phyloP scores from a whole-genome alignment of 192 early-diverging fungal genomes.

The Phlyctochytrium bullatum region DNA sequence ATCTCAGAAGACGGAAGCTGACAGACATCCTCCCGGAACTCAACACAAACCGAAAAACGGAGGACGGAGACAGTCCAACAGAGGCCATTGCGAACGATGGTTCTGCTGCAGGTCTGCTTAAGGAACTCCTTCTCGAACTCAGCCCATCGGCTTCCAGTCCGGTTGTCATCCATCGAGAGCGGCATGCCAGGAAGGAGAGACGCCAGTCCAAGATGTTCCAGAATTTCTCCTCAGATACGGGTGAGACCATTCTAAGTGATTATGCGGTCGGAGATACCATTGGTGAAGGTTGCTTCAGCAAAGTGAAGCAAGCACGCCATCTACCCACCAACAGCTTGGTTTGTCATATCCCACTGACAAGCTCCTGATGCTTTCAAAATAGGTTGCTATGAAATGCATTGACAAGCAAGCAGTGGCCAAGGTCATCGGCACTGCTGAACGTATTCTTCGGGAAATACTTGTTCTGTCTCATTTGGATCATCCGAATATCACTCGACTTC shows the following conservation, averaged over 20 bases:
- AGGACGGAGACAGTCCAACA: conserved; percentile 11
- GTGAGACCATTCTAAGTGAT: conserved; percentile 25
- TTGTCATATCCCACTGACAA: too few relatives aligned
- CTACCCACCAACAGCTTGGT: conserved; percentile 35
- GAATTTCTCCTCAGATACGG: background rate
- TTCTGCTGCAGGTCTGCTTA: conserved; percentile 6
- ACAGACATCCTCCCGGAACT: conserved; percentile 10
- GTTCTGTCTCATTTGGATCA: conserved; percentile 58
- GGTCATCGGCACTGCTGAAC: conserved; percentile 30
- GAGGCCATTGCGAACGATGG: conserved; percentile 21
- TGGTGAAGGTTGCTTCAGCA: conserved; percentile 47
- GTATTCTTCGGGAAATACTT: conserved; percentile 52
- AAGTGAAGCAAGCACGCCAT: conserved; percentile 45
- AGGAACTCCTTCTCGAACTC: conserved; percentile 12
- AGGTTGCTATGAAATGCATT: conserved; percentile 51
- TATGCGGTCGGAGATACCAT: conserved; percentile 39
- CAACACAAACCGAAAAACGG: conserved; percentile 14
- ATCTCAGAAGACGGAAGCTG: background rate
- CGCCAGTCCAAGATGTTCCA: background rate
- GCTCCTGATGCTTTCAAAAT: background rate
- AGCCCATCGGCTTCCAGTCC: conserved; percentile 6
- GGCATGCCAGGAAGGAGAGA: background rate
- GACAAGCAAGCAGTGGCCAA: conserved; percentile 33
- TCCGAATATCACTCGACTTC: conserved; percentile 73
- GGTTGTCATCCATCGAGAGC: background rate